A percentile compares a stretch with the other conserved stretches of the same genome.
Evolutionary conservation across 2,329 filamentous ascomycete species (phyloP).

Genomic region (Seiridium unicorne): DNA sequence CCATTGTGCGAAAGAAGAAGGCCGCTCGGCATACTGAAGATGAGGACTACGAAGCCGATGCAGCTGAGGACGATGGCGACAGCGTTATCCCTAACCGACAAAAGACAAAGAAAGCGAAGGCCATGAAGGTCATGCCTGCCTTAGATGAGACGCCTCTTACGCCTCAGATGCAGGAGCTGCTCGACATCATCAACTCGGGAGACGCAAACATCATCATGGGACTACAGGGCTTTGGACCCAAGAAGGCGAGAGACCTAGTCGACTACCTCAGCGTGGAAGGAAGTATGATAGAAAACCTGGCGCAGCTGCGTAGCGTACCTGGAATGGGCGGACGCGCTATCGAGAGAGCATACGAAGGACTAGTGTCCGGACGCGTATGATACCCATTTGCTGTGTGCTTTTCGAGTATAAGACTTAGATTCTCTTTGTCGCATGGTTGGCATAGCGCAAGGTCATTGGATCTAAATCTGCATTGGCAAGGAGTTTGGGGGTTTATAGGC

Average conservation of each 20-base stretch:
- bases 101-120: slow-evolving; percentile 20
- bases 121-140: slow-evolving; percentile 9
- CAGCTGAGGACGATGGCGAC: slow-evolving; percentile 35
- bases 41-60: slow-evolving; percentile 16
- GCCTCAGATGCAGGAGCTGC: slow-evolving; percentile 60
- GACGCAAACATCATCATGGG: slow-evolving; percentile 64
- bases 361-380: slow-evolving; percentile 25
- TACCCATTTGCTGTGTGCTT: neutral
- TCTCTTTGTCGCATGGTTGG: neutral
- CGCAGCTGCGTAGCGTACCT: slow-evolving; percentile 51
- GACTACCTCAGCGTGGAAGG: slow-evolving; percentile 50
- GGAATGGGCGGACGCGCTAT: slow-evolving; percentile 57
- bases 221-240: slow-evolving; percentile 69
- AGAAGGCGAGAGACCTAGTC: slow-evolving; percentile 64
- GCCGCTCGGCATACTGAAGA: slow-evolving; percentile 11
- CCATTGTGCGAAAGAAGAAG: slow-evolving; percentile 11
- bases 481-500: slow-evolving; percentile 14
- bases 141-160: slow-evolving; percentile 36
- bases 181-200: slow-evolving; percentile 72
- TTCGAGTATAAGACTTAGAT: neutral
- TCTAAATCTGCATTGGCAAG: slow-evolving; percentile 19
- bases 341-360: slow-evolving; percentile 54
- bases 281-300: slow-evolving; percentile 45
- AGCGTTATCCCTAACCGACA: slow-evolving; percentile 20
- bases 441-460: neutral